These are phyloP conservation scores for Vitis hybrid DNA, from an alignment of 177 flowering plant genomes.

Conservation along the genomic window DNA sequence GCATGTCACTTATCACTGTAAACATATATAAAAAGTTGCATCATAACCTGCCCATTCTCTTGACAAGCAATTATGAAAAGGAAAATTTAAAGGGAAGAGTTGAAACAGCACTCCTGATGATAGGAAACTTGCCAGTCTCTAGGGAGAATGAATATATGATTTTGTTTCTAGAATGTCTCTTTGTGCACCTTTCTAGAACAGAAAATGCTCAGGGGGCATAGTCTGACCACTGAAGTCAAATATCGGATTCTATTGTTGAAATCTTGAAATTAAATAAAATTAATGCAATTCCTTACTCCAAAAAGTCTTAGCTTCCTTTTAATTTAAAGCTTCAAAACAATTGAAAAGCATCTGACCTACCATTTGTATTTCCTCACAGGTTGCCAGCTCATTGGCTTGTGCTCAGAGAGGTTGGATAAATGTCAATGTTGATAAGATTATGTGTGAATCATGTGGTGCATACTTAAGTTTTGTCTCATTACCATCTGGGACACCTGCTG, in stretches of 20 bases:
- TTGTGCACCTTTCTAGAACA: too few species aligned
- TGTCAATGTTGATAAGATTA: constrained; percentile 66
- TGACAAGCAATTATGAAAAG: background rate
- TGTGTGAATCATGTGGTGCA: constrained; percentile 82
- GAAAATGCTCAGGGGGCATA: too few species aligned
- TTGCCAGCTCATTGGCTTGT: constrained; percentile 80
- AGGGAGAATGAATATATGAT: too few species aligned
- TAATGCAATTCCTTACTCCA: too few species aligned
- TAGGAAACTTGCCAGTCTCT: too few species aligned
- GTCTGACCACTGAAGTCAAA: too few species aligned
- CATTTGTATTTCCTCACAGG: constrained; percentile 39
- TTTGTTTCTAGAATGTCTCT: too few species aligned
- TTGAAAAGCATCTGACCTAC: background rate
- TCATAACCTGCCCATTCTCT: background rate
- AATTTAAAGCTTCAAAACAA: background rate
- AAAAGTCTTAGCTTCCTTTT: background rate
- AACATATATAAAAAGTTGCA: background rate
- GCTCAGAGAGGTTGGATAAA: constrained; percentile 95
- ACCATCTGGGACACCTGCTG: constrained; percentile 47
- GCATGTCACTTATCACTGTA: background rate
- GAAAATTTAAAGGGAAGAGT: background rate
- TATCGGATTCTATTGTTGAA: too few species aligned
- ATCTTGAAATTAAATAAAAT: too few species aligned
- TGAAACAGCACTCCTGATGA: background rate
- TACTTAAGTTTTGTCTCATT: constrained; percentile 41